A percentile compares a stretch with the other conserved stretches of the same genome.
phyloP scores from a whole-genome alignment of 352 stramenopile genomes.

The Phytopythium kandeliae region DNA sequence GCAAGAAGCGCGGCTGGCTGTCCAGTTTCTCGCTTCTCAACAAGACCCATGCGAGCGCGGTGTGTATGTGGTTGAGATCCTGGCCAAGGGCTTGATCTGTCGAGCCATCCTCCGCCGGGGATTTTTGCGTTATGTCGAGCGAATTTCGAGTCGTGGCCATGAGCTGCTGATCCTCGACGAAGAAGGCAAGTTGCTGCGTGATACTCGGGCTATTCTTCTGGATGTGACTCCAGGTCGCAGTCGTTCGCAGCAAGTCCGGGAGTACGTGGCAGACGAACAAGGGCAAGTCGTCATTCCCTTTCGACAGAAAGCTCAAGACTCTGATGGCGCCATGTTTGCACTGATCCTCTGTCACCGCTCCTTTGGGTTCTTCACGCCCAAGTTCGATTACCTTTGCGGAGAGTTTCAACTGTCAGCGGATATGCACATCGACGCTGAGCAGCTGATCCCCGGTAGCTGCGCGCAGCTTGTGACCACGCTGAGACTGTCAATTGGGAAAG shows the following conservation, averaged over 20 bases:
- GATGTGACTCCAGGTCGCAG: constrained; percentile 30
- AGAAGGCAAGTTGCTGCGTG: constrained; percentile 23
- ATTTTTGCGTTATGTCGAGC: constrained; percentile 42
- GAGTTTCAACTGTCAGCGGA: constrained; percentile 24
- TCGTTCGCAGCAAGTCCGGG: constrained; percentile 25
- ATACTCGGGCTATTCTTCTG: constrained; percentile 29
- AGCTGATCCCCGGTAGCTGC: constrained; percentile 36
- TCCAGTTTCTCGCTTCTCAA: constrained; percentile 16
- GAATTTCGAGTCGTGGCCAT: constrained; percentile 35
- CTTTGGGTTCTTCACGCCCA: constrained; percentile 37
- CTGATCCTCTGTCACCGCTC: constrained; percentile 28
- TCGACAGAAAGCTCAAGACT: constrained; percentile 17
- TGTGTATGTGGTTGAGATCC: constrained; percentile 58
- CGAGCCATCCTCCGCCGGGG: constrained; percentile 53
- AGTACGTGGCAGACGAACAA: constrained; percentile 19
- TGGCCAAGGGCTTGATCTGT: constrained; percentile 48
- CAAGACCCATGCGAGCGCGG: constrained; percentile 19
- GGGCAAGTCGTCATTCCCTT: constrained; percentile 42
- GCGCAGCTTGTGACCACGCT: constrained; percentile 25
- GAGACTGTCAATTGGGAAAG: constrained; percentile 10
- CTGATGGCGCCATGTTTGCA: constrained; percentile 26
- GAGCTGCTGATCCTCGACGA: constrained; percentile 52
- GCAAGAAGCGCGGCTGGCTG: constrained; percentile 33
- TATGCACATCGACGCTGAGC: constrained; percentile 47
- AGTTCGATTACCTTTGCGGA: constrained; percentile 35